Base-by-base conservation (phyloP, 169 alveolate species). In the Babesia bigemina region DNA sequence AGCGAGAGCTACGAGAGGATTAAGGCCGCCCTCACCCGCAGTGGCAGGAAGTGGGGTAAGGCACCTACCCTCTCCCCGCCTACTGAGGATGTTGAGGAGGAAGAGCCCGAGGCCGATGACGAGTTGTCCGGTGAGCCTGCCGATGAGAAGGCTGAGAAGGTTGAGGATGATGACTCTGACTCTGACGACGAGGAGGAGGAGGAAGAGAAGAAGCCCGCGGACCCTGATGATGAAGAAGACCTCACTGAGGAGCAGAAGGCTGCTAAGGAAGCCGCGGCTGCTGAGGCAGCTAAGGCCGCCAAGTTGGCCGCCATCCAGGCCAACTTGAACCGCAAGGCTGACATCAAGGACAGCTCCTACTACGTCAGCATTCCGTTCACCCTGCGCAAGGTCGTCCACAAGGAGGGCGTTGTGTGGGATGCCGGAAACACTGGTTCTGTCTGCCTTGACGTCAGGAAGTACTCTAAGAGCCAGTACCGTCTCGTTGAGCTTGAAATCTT, bases 361-460 rank as follows among this genome's bases (percentile, higher is more conserved):
- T 67, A 67, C 65, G n/a, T 17, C 39, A 14, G 42, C 63, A 39
- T 36, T 9, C 50, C 50, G 2, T 48, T 67, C 57, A 26, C 65
- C 39, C 14, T 67, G 66, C 13, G 24, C 28, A 17, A 67, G 58
- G 65, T 67, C 44, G 21, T 67, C 39, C 76, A 67, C 65, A 67
- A 67, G 65, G 76, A 67, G 76, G 76, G 76, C 53, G 65, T 55
- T 21, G 76, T 67, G 19, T 67, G 76, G 76, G 76, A 67, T 26
- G n/a, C 76, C 4, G 45, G 11, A 0, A 55, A 42, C 28, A 52
- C 36, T 26, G 76, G 76, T 67, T 63, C 52, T 14, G 56, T 67
- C 13, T 67, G 76, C 56, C 76, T 67, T 12, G 76, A 67, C 65
- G 0, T 52, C 53, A 67, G 50, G 66, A 67, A 67, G 65, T 55